phyloP scores from a whole-genome alignment of 2,329 filamentous ascomycete species.

The Trichoderma breve region DNA sequence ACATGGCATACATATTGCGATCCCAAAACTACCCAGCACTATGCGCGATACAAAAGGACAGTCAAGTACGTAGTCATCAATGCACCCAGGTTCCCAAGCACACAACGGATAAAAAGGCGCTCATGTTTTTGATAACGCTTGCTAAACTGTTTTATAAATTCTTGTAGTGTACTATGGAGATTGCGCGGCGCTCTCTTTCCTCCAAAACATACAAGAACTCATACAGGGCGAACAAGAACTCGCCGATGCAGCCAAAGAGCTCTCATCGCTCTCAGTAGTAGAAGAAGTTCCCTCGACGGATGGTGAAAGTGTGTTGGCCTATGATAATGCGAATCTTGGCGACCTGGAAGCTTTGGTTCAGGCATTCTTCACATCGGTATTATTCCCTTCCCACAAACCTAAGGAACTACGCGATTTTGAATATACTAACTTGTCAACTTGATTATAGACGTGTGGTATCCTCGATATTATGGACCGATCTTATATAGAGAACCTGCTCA shows the following conservation, averaged over 20 bases:
- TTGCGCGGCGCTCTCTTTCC: slow-evolving; percentile 2
- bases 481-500: not conserved
- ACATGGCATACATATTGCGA: not conserved
- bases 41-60: slow-evolving; percentile 7
- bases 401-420: no score
- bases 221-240: not conserved
- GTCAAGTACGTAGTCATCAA: not conserved
- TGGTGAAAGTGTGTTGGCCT: not conserved
- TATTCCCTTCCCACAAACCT: no score
- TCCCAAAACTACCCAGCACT: not conserved
- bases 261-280: not conserved
- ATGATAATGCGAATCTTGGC: not conserved
- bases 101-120: not conserved
- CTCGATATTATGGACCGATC: not conserved
- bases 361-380: not conserved
- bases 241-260: not conserved
- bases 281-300: not conserved
- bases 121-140: not conserved
- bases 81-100: not conserved
- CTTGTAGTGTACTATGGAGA: not conserved
- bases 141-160: not conserved
- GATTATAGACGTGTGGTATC: not conserved
- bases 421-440: not conserved
- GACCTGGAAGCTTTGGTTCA: not conserved
- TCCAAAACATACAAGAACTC: slow-evolving; percentile 2